Conservation (phyloP, 805 yeast genomes). For the Scheffersomyces ergatensis region DNA sequence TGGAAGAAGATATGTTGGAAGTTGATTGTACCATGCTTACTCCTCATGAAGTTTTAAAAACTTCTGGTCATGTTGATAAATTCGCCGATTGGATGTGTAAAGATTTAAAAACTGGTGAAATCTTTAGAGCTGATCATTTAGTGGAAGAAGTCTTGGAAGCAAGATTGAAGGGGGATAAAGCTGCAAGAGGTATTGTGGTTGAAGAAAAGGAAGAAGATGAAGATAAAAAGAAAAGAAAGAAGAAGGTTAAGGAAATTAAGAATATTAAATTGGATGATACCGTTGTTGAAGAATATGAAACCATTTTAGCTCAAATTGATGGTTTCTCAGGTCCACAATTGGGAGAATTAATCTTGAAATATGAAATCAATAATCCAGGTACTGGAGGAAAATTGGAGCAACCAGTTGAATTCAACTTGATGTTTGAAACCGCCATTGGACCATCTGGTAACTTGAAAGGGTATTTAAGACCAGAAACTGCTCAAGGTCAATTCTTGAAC, state of each 20-base stretch:
- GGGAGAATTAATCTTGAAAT: slow-evolving; percentile 81
- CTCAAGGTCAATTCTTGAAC: slow-evolving; percentile 98
- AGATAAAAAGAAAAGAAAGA: slow-evolving; percentile 69
- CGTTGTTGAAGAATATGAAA: slow-evolving; percentile 77
- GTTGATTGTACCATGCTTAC: slow-evolving; percentile 98
- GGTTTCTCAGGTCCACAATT: slow-evolving; percentile 91
- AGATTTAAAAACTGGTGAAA: slow-evolving; percentile 94
- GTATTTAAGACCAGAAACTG: slow-evolving; percentile 96
- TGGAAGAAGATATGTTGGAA: slow-evolving; percentile 98
- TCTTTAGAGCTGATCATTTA: slow-evolving; percentile 96
- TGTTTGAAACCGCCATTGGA: slow-evolving; percentile 99
- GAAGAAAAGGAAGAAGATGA: slow-evolving; percentile 57
- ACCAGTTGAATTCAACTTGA: slow-evolving; percentile 93
- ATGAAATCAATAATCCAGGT: slow-evolving; percentile 87
- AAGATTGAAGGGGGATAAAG: slow-evolving; percentile 93
- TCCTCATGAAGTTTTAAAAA: slow-evolving; percentile 95
- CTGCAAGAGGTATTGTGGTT: slow-evolving; percentile 80
- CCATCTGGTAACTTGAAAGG: slow-evolving; percentile 97
- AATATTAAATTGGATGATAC: slow-evolving; percentile 82
- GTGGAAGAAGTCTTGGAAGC: slow-evolving; percentile 97
- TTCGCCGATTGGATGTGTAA: slow-evolving; percentile 99
- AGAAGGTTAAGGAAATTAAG: slow-evolving; percentile 94
- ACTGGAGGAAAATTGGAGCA: slow-evolving; percentile 83
- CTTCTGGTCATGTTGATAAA: slow-evolving; percentile 99
- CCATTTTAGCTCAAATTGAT: slow-evolving; percentile 87